phyloP scores from a whole-genome alignment of 1,284 basidiomycete species.

The Pyrrhoderma lamaoense region DNA sequence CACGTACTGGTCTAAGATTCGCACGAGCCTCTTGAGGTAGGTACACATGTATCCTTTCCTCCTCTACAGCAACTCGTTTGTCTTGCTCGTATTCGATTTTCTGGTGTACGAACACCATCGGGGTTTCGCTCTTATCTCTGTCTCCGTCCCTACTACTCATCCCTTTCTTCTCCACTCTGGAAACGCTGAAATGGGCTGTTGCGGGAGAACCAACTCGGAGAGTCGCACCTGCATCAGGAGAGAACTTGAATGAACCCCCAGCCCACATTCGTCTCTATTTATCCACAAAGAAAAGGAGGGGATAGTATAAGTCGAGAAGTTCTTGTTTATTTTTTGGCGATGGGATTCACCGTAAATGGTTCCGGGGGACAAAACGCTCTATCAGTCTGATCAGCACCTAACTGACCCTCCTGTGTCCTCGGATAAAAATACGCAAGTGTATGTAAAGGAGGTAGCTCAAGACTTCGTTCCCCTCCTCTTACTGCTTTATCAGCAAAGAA shows the following conservation, averaged over 20 bases:
- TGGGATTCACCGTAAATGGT: conserved; percentile 44
- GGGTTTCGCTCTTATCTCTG: conserved; percentile 20
- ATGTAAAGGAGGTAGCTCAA: conserved; percentile 28
- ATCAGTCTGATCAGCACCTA: conserved; percentile 70
- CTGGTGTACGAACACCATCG: conserved; percentile 78
- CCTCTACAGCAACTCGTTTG: conserved; percentile 25
- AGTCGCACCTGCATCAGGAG: background rate
- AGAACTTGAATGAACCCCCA: conserved; percentile 48
- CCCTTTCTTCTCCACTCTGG: conserved; percentile 60
- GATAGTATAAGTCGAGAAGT: no score
- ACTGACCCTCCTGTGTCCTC: conserved; percentile 45
- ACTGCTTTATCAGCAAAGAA: background rate
- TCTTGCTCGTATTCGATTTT: conserved; percentile 32
- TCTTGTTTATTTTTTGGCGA: no score
- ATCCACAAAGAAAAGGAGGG: no score
- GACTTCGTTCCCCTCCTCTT: no score
- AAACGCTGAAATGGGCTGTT: conserved; percentile 43
- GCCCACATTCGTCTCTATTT: conserved; percentile 72
- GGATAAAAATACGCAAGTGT: conserved; percentile 74
- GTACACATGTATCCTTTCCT: conserved; percentile 74
- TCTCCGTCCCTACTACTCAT: conserved; percentile 31
- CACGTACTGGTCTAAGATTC: conserved; percentile 27
- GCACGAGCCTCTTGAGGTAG: conserved; percentile 28
- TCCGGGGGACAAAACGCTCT: conserved; percentile 62
- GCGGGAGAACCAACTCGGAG: conserved; percentile 44